These are phyloP conservation scores for Candida boleticola DNA, from an alignment of 805 yeast species.

Conservation along the genomic window DNA sequence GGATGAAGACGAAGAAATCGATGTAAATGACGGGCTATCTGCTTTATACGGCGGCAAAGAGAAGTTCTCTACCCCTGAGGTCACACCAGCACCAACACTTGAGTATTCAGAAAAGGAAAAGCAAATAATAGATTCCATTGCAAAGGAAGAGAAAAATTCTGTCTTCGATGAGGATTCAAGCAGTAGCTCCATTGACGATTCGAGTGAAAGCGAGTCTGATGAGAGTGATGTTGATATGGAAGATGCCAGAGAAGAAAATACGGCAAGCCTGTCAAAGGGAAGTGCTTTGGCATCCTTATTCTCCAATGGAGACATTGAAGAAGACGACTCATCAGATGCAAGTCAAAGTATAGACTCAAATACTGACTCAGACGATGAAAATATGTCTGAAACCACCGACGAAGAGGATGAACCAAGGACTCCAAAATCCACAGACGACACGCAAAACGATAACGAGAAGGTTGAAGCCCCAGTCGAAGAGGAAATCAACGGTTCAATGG, in stretches of 20 bases:
- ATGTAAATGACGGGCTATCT: slow-evolving; percentile 21
- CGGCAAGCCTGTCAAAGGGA: slow-evolving; percentile 8
- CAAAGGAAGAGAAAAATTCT: slow-evolving; percentile 15
- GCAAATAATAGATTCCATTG: slow-evolving; percentile 20
- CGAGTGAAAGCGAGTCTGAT: slow-evolving; percentile 7
- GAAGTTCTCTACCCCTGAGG: slow-evolving; percentile 14
- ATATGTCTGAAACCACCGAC: slow-evolving; percentile 17
- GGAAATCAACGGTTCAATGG: slow-evolving; percentile 41
- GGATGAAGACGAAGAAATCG: slow-evolving; percentile 11
- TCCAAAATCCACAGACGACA: slow-evolving; percentile 19
- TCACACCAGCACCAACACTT: background rate
- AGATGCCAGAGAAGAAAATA: slow-evolving; percentile 14
- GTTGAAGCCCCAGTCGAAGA: slow-evolving; percentile 20
- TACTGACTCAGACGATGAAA: slow-evolving; percentile 17
- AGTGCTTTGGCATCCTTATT: slow-evolving; percentile 17
- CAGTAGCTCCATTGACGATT: slow-evolving; percentile 5
- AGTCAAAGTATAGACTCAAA: slow-evolving; percentile 12
- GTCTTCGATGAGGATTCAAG: slow-evolving; percentile 14
- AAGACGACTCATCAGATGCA: slow-evolving; percentile 20
- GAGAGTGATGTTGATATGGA: slow-evolving; percentile 6
- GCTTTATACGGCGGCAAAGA: slow-evolving; percentile 27
- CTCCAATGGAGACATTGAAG: slow-evolving; percentile 9
- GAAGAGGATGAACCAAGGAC: slow-evolving; percentile 32
- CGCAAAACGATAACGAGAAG: slow-evolving; percentile 7
- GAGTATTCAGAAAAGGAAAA: slow-evolving; percentile 36